Evolutionary conservation across 306 rosid genomes (phyloP), one percentile per base, ranked within the genome.

Genomic region (Quercus glauca): DNA sequence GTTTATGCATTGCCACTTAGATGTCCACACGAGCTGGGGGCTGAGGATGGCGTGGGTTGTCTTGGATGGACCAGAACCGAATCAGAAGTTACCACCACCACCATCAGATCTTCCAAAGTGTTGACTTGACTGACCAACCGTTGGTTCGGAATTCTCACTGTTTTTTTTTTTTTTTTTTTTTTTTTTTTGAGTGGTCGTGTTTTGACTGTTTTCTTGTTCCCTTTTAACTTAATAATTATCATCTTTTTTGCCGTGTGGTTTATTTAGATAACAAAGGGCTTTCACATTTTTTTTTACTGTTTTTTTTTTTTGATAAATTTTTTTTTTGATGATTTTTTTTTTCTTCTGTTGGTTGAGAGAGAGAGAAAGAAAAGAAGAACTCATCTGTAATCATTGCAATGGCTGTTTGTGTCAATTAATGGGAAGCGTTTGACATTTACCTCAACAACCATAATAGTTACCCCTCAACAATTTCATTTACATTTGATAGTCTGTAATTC

Each of bases 1-100:
- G 98, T 81, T 94, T 71, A 93, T 93, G 98, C 98, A 93, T 82
- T 93, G 97, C 77, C 98, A 93, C 85, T 74, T 93, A 19, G 97
- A 94, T 26, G 64, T 94, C 13, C 98, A 94, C 58, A 92, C 98
- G 49, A 94, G 98, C 80, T 92, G 98, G 97, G 98, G 98, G 35
- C 77, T 93, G 35, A 91, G 86, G 76, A 93, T 93, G 98, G 91
- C 91, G 37, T 91, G 98, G 97, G 76, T 91, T 20, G 97, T 93
- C 21, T 71, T 87, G 49, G 93, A 94, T 25, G 96, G 94, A 58
- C 68, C 92, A 5, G 85, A 76, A 20, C 78, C 92, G 7, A 77
- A 90, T 67, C 96, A 92, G 83, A 93, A 92, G 91, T 60, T 90
- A 1, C 94, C 83, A 81, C 94, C 91, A 29, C 97, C 97, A n/a